phyloP scores from a whole-genome alignment of 345 rosid genomes.

The Limnanthes douglasii region DNA sequence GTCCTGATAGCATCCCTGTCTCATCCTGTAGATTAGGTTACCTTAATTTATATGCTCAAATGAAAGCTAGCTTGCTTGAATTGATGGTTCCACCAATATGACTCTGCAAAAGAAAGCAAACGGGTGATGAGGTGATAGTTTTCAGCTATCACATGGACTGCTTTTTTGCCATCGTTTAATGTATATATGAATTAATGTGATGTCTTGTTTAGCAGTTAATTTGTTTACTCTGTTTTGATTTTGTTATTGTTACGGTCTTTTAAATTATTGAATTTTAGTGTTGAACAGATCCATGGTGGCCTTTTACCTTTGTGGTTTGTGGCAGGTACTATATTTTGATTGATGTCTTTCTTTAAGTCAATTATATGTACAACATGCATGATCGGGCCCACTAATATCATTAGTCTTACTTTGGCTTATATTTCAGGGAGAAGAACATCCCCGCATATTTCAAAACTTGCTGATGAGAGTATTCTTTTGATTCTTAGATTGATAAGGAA shows the following conservation, averaged over 20 bases:
- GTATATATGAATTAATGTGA: background rate
- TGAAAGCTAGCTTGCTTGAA: background rate
- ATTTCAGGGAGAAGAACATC: conserved; percentile 42
- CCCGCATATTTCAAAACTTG: conserved; percentile 29
- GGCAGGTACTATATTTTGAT: conserved; percentile 31
- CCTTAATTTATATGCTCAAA: too few species aligned
- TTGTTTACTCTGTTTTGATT: background rate
- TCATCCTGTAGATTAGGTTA: too few species aligned
- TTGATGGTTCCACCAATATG: background rate
- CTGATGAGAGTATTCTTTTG: conserved; percentile 28
- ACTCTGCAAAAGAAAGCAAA: background rate
- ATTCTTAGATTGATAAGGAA: conserved; percentile 21
- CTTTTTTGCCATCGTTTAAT: background rate
- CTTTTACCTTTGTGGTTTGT: conserved; percentile 59
- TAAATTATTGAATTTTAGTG: conserved; percentile 7
- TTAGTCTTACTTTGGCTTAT: conserved; percentile 5
- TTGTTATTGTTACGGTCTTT: conserved; percentile 9
- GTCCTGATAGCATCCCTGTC: too few species aligned
- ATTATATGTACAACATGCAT: background rate
- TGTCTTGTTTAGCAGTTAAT: background rate
- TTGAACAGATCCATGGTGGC: conserved; percentile 37
- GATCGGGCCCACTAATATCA: background rate
- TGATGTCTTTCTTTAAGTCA: conserved; percentile 4
- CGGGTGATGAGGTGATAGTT: background rate
- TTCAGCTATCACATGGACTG: background rate